Conservation (phyloP, 148 eudicot species). For the Oxyria digyna region DNA sequence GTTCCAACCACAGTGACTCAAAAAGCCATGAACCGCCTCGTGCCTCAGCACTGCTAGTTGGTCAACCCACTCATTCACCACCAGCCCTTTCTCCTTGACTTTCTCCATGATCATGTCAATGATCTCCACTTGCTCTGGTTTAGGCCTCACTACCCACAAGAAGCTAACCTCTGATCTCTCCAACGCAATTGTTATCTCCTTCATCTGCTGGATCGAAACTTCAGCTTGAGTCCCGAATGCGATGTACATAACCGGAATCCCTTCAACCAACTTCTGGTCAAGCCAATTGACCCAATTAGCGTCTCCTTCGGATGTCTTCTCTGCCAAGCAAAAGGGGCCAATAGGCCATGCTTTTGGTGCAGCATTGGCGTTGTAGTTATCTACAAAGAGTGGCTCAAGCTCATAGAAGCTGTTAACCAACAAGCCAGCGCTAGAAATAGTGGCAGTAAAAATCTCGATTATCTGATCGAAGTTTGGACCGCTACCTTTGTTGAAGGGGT, state of each 20-base stretch:
- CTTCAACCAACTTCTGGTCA: conserved; percentile 23
- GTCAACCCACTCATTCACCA: conserved; percentile 60
- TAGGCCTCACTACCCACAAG: conserved; percentile 54
- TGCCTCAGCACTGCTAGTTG: conserved; percentile 44
- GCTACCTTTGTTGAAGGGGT: conserved; percentile 17
- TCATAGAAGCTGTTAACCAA: conserved; percentile 44
- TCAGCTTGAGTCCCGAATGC: conserved; percentile 74
- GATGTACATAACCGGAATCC: conserved; percentile 30
- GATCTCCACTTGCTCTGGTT: conserved; percentile 8
- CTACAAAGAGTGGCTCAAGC: conserved; percentile 34
- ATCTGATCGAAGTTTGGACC: not conserved
- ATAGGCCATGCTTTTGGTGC: conserved; percentile 31
- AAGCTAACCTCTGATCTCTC: conserved; percentile 38
- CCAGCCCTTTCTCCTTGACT: conserved; percentile 34
- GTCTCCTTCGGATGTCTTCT: not conserved
- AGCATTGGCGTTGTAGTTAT: conserved; percentile 16
- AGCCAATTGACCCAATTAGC: conserved; percentile 46
- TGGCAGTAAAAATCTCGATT: not conserved
- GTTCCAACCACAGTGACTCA: conserved; percentile 89
- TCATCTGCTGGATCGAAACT: conserved; percentile 29
- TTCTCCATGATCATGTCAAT: conserved; percentile 30
- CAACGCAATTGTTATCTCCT: conserved; percentile 40
- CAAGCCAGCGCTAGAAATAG: conserved; percentile 27
- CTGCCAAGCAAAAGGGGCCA: conserved; percentile 56
- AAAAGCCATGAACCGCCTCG: conserved; percentile 28